Conservation (phyloP, 1,284 basidiomycete species). For the Porodaedalea pini region DNA sequence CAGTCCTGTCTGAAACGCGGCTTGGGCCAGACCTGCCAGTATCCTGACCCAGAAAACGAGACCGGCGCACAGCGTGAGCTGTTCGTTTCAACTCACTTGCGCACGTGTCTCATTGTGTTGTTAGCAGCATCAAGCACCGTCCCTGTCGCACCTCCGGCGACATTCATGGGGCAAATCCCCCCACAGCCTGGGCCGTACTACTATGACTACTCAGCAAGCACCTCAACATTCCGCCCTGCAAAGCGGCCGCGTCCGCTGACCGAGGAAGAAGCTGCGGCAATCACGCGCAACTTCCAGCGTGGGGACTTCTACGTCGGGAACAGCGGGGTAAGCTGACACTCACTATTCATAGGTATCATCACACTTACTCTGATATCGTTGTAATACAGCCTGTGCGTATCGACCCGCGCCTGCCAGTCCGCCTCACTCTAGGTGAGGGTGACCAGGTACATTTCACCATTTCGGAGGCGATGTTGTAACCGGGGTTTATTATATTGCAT, state of each 20-base stretch:
- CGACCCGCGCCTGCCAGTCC: constrained; percentile 70
- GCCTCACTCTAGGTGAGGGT: constrained; percentile 71
- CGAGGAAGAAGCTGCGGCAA: constrained; percentile 74
- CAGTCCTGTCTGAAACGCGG: constrained; percentile 78
- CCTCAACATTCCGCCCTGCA: constrained; percentile 67
- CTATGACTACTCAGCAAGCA: constrained; percentile 75
- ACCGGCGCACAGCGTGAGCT: constrained; percentile 31
- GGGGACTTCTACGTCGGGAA: constrained; percentile 75
- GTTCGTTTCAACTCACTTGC: not conserved
- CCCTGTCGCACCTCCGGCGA: constrained; percentile 5
- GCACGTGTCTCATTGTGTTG: not conserved
- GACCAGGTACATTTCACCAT: constrained; percentile 77
- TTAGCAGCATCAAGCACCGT: constrained; percentile 5
- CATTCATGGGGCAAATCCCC: constrained; percentile 14
- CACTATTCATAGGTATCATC: not conserved
- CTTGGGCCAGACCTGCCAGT: constrained; percentile 61
- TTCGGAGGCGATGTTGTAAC: constrained; percentile 54
- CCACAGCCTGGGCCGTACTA: constrained; percentile 50
- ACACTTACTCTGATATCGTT: constrained; percentile 28
- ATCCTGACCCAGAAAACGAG: constrained; percentile 67
- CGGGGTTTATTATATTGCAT: not conserved
- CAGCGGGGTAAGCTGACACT: constrained; percentile 47
- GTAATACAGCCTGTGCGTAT: constrained; percentile 59
- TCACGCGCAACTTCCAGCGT: constrained; percentile 71
- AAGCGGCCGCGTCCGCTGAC: constrained; percentile 73